Percentiles rank a stretch among this genome's conserved stretches.
phyloP scores from a whole-genome alignment of 2,329 filamentous ascomycete species.

The Diaporthe australafricana region DNA sequence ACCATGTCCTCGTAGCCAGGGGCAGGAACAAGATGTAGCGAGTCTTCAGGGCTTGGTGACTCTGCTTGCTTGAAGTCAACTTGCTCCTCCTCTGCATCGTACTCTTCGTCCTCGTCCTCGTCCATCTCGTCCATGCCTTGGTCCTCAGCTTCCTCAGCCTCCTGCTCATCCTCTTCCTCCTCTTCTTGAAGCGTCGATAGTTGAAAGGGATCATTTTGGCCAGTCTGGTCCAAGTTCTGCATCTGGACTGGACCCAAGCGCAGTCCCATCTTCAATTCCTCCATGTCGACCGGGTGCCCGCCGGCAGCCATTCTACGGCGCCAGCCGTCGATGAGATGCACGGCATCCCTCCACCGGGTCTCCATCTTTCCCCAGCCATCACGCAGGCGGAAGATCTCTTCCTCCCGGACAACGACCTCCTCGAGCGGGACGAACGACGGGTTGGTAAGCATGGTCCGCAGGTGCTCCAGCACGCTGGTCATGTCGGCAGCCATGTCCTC shows the following conservation, averaged over 20 bases:
- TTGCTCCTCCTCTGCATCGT: slow-evolving; percentile 41
- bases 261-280: slow-evolving; percentile 76
- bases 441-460: slow-evolving; percentile 88
- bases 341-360: slow-evolving; percentile 86
- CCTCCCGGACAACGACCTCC: slow-evolving; percentile 91
- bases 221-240: slow-evolving; percentile 61
- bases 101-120: slow-evolving; percentile 41
- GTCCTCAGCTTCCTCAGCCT: slow-evolving; percentile 42
- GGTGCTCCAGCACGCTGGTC: slow-evolving; percentile 81
- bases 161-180: slow-evolving; percentile 41
- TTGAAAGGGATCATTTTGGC: slow-evolving; percentile 49
- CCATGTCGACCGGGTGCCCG: slow-evolving; percentile 76
- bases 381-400: slow-evolving; percentile 86
- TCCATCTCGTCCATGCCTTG: slow-evolving; percentile 12
- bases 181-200: slow-evolving; percentile 61
- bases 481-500: slow-evolving; percentile 81
- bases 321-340: slow-evolving; percentile 93
- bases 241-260: slow-evolving; percentile 70
- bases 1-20: slow-evolving; percentile 46
- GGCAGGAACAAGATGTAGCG: slow-evolving; percentile 55
- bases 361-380: slow-evolving; percentile 96
- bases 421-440: slow-evolving; percentile 96
- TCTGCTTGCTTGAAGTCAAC: slow-evolving; percentile 30
- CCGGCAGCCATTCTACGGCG: slow-evolving; percentile 81
- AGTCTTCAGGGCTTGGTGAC: slow-evolving; percentile 50